Evolutionary conservation across 139 green algal genomes (phyloP), one percentile per base, ranked within the genome.

Genomic region (Deuterostichococcus epilithicus): DNA sequence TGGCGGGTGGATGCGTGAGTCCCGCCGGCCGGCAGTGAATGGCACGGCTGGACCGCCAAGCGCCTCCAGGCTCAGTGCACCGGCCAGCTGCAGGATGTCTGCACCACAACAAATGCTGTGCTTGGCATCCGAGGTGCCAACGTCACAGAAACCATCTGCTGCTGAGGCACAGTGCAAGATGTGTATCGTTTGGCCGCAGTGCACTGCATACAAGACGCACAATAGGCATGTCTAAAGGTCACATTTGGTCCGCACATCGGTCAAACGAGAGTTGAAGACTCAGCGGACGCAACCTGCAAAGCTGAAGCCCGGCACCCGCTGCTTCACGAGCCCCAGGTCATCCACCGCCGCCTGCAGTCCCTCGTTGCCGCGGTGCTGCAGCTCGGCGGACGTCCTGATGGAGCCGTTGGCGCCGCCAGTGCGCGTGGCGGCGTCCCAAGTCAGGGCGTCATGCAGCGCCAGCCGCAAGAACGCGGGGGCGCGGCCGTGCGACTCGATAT

Each of bases 351-450:
- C 42, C 35, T 35, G 32, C 60, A 83, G 74, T 26, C 74, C 66
- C 39, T 60, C 74, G 70, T 83, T 83, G 60, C 69, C 70, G 5
- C 59, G 34, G 58, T 81, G 76, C 22, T 35, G 22, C 30, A 76
- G 59, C 44, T 81, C 76, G 13, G 45, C 8, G 25, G 47, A 35
- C 8, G 47, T 74, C 32, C 73, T 39, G 25, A 84, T 81, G 80
- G 44, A 75, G 3, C 38, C 80, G 28, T 84, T 84, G 52, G 80
- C 80, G 8, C 80, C 80, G 28, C 80, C 80, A n/a, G 76, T 82
- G 34, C 74, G 52, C 2, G 38, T 73, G 35, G 22, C 58, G 23
- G n/a, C 39, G 39, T 85, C 80, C 20, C 38, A 85, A 5, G 75
- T 85, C 32, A 80, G 30, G 42, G 59, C 63, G 68, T 85, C 80